Evolutionary conservation across 1,284 basidiomycete species (phyloP), one percentile per base, ranked within the genome.

Genomic region (Puccinia brachypodii): DNA sequence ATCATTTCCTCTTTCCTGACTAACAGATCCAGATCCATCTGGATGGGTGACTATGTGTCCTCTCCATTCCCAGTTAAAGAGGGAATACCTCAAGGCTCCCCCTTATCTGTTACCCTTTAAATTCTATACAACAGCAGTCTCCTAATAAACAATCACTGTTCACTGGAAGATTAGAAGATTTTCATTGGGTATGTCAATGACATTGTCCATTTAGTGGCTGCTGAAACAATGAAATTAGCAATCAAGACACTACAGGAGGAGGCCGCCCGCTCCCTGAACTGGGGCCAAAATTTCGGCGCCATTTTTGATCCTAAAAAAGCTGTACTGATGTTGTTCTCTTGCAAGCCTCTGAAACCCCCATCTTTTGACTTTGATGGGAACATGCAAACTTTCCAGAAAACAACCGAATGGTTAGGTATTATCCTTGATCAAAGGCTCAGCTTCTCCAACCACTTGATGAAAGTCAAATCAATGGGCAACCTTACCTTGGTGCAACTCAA

Each of bases 361-460:
- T 4, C 47, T 22, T 40, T 76, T n/a, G 6, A 58, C 25, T 76
- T 76, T 60, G 73, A 53, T 11, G 73, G 40, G 3, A 8, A 40
- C 19, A 11, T 14, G 0, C 42, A 44, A 4, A 53, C 25, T 22
- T 47, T 36, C 44, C 33, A 50, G 4, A 69, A 81, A 8, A 71
- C 66, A 13, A 14, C 76, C 3, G 81, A 83, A 14, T 88, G 87
- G 85, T 86, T 88, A 0, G 87, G 87, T 4, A 84, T 85, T 56
- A 85, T 81, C 40, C 83, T 87, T 3, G 85, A 87, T 64, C 73
- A 77, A 0, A 81, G 83, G 25, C 85, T 87, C 2, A n/a, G 11
- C 0, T 87, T 87, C 82, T 80, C 83, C 38, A 76, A 83, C 1
- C 87, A 87, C 58, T 82, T 86, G 19, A 64, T 83, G 44, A 76